Evolutionary conservation across 2,329 filamentous ascomycete genomes (phyloP), one percentile per base, ranked within the genome.

Genomic region (Biscogniauxia sp.): DNA sequence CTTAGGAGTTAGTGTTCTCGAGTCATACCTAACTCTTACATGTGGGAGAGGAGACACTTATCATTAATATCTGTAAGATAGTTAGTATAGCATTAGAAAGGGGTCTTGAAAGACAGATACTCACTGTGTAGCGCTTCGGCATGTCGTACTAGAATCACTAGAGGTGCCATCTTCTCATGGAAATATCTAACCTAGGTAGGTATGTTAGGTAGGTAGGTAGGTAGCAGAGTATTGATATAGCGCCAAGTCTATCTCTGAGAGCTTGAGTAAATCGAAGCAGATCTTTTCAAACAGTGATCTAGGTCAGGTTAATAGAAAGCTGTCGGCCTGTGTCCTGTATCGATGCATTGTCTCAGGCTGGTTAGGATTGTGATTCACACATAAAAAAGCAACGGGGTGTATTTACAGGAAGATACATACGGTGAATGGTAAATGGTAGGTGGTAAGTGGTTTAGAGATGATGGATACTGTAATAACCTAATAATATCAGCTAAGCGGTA

Each of bases 51-150:
- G 51, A 52, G 60, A 49, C 51, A 72, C 71, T 72, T 70, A 73
- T 74, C 65, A 57, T 61, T 51, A 57, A 74, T 55, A 60, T 74
- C 72, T 74, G 19, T 19, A 11, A n/a, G 51, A n/a, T 51, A 37
- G 50, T 58, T 41, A 59, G 66, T 53, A 64, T 60, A 25, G 7
- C 8, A 54, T 59, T 49, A 57, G 62, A 25, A 20, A 57, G 6
- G 52, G 23, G 17, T 49, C 8, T 11, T 49, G 15, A 26, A 32
- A 32, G 26, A 32, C 54, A 23, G 26, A 15, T 49, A 72, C 72
- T 69, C 65, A 77, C 77, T 79, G 55, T 79, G 77, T 54, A 71
- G 49, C 45, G 77, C 77, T 70, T 79, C 70, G 23, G 74, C 77
- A 59, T 79, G 77, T 54, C 77, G 70, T 61, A 79, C 76, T 5